Percentiles rank a stretch among this genome's conserved stretches.
Conservation (phyloP, 257 asterid genomes). For the Ophiorrhiza pumila region DNA sequence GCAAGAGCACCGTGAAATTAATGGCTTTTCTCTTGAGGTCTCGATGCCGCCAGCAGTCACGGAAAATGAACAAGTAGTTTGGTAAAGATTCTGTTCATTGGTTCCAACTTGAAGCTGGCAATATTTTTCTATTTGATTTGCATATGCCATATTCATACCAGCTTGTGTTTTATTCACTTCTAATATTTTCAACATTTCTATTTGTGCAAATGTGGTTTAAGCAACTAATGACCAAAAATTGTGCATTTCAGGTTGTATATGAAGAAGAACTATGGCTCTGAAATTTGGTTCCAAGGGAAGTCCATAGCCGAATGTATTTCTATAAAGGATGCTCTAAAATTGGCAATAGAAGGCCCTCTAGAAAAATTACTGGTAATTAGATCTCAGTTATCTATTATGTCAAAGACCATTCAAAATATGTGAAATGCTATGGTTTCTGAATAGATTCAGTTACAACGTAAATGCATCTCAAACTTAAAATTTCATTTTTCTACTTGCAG, state of each 20-base stretch:
- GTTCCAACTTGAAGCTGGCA: conserved; percentile 1
- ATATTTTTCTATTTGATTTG: background rate
- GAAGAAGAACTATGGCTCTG: conserved; percentile 50
- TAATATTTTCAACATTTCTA: background rate
- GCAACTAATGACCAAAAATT: conserved; percentile 3
- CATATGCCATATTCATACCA: background rate
- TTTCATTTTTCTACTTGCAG: background rate
- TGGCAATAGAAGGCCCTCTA: conserved; percentile 50
- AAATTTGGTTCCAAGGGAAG: conserved; percentile 51
- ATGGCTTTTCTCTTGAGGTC: conserved; percentile 67
- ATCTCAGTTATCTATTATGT: conserved; percentile 10
- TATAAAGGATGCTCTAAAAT: conserved; percentile 65
- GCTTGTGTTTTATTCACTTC: background rate
- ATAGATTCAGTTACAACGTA: background rate
- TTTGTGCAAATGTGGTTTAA: background rate
- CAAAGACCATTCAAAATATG: conserved; percentile 1
- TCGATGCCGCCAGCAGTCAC: conserved; percentile 59
- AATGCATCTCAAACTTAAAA: background rate
- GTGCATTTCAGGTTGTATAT: conserved; percentile 55
- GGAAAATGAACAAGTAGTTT: conserved; percentile 62
- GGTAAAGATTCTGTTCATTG: conserved; percentile 44
- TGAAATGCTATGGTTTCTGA: conserved; percentile 3
- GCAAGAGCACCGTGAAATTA: conserved; percentile 48
- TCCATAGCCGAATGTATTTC: conserved; percentile 34
- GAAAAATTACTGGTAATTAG: conserved; percentile 59